Evolutionary conservation across 2,329 filamentous ascomycete species (phyloP).

Genomic region (Microdochium paspali): DNA sequence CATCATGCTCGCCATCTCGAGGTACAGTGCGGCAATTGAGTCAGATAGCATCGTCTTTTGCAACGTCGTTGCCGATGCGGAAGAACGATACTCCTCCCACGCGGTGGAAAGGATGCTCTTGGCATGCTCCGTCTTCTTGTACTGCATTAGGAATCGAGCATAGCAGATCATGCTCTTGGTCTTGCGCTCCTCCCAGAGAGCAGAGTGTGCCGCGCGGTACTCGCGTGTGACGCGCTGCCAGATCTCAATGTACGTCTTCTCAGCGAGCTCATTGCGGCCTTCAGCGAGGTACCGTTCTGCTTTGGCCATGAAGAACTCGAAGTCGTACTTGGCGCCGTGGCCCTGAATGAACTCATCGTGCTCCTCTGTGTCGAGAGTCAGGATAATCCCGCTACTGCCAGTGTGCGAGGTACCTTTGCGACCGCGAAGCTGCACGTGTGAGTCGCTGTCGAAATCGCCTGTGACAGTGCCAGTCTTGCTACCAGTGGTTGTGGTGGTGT

Average conservation of each 20-base stretch:
- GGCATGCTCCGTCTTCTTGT: conserved; percentile 32
- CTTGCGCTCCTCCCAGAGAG: conserved; percentile 36
- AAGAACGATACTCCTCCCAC: conserved; percentile 37
- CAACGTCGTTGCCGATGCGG: no score
- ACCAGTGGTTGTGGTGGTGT: not conserved
- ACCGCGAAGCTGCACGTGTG: conserved; percentile 18
- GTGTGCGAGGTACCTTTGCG: conserved; percentile 7
- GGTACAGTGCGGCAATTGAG: conserved; percentile 22
- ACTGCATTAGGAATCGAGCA: conserved; percentile 32
- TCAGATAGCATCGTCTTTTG: conserved; percentile 28
- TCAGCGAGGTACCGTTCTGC: not conserved
- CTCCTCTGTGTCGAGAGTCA: conserved; percentile 29
- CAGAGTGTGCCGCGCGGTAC: conserved; percentile 28
- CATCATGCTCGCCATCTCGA: conserved; percentile 32
- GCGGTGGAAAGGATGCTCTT: conserved; percentile 32
- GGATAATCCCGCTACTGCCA: conserved; percentile 11
- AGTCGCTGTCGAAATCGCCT: conserved; percentile 11
- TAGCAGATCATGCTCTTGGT: conserved; percentile 34
- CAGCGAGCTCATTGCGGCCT: conserved; percentile 24
- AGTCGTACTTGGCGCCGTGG: conserved; percentile 24
- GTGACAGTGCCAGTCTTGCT: not conserved
- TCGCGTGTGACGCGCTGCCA: conserved; percentile 40
- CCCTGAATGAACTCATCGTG: conserved; percentile 24
- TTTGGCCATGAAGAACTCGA: conserved; percentile 7
- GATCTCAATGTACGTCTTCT: conserved; percentile 36